Conservation (phyloP, 257 asterid genomes). For the Cinchona pubescens region DNA sequence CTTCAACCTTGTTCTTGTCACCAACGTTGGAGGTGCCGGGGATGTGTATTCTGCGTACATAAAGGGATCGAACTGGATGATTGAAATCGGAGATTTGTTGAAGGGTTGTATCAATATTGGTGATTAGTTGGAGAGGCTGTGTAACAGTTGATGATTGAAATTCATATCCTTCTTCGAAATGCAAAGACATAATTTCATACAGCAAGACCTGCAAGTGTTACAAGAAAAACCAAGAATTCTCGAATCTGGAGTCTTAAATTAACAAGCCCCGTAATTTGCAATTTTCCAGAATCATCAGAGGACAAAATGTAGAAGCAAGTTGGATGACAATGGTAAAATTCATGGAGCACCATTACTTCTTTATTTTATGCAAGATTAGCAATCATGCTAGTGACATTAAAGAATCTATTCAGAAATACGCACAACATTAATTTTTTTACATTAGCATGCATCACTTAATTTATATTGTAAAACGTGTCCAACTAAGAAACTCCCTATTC, state of each 20-base stretch:
- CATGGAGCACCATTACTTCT: not conserved
- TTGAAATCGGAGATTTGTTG: no score
- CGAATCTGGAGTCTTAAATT: not conserved
- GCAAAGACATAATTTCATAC: not conserved
- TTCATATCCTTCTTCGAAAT: not conserved
- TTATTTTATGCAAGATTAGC: not conserved
- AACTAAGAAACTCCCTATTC: no score
- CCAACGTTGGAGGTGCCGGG: conserved; percentile 91
- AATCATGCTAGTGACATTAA: not conserved
- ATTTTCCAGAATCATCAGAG: not conserved
- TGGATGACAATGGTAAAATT: not conserved
- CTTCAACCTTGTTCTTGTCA: conserved; percentile 78
- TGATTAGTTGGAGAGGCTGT: not conserved
- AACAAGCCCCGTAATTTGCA: not conserved
- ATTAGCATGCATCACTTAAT: no score
- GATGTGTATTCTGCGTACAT: conserved; percentile 71
- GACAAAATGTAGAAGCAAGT: not conserved
- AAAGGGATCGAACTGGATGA: conserved; percentile 84
- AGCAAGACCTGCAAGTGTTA: not conserved
- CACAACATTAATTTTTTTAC: no score
- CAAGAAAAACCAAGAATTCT: not conserved
- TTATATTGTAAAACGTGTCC: no score
- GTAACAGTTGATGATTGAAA: not conserved
- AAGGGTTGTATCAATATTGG: no score
- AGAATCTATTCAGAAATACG: not conserved